These are phyloP conservation scores for Alternaria sp. DNA, from an alignment of 2,329 filamentous ascomycete genomes.

Conservation along the genomic window DNA sequence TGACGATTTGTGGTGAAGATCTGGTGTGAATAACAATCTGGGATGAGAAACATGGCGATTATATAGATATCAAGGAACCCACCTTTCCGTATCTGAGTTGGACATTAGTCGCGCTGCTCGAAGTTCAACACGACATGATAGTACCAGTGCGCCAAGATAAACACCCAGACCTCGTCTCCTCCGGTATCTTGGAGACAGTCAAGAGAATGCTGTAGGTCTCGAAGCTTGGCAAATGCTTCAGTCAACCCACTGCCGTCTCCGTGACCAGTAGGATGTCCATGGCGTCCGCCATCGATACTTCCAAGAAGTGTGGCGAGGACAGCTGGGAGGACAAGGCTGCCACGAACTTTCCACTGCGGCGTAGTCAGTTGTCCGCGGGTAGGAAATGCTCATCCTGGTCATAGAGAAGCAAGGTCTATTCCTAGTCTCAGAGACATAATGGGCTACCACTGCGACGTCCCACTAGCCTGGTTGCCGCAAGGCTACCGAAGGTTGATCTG, in stretches of 20 bases:
- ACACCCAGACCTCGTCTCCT: not conserved
- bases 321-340: conserved; percentile 7
- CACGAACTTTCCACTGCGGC: conserved; percentile 3
- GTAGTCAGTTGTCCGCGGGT: not conserved
- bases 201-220: conserved; percentile 11
- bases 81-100: not conserved
- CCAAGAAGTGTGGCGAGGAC: conserved; percentile 31
- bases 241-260: not conserved
- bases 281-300: conserved; percentile 34
- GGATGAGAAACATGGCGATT: not conserved
- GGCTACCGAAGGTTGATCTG: conserved; percentile 13
- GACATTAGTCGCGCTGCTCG: not conserved
- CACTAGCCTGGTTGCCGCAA: conserved; percentile 10
- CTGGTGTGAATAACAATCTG: conserved; percentile 2
- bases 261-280: conserved; percentile 8
- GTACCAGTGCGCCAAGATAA: not conserved
- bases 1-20: not conserved
- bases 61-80: conserved; percentile 19
- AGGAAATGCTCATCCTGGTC: conserved; percentile 6
- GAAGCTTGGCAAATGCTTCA: conserved; percentile 9
- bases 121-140: not conserved
- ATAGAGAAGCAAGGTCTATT: conserved; percentile 6
- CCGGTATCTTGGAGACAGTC: not conserved
- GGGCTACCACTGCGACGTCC: conserved; percentile 6
- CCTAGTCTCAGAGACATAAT: not conserved